Conservation (phyloP, 768 basidiomycete genomes). For the Antrodiella citrinella region DNA sequence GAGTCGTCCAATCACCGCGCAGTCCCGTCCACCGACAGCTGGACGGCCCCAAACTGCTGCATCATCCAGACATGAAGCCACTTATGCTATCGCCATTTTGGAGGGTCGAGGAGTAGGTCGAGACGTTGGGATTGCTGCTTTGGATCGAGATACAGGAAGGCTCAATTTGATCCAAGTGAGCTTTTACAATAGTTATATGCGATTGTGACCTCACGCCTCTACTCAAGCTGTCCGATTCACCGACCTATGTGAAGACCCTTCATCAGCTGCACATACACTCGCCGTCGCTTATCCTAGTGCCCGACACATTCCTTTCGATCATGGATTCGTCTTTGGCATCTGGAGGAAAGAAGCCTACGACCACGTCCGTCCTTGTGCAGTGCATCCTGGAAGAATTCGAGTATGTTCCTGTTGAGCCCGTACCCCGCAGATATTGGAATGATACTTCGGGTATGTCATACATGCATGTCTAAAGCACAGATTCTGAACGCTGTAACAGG, state of each 20-base stretch:
- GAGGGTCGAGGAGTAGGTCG: conserved; percentile 73
- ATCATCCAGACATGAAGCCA: conserved; percentile 51
- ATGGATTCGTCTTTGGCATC: conserved; percentile 41
- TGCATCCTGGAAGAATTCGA: conserved; percentile 72
- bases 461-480: background rate
- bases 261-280: conserved; percentile 78
- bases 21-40: conserved; percentile 48
- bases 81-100: conserved; percentile 58
- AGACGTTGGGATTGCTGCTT: conserved; percentile 82
- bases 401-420: conserved; percentile 54
- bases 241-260: conserved; percentile 83
- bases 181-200: background rate
- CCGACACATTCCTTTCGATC: conserved; percentile 68
- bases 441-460: conserved; percentile 53
- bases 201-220: no score
- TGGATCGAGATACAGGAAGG: conserved; percentile 72
- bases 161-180: conserved; percentile 74
- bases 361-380: conserved; percentile 60
- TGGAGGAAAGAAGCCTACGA: conserved; percentile 33
- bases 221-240: conserved; percentile 57
- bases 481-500: conserved; percentile 33
- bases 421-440: conserved; percentile 80
- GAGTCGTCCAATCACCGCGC: conserved; percentile 44
- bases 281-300: conserved; percentile 67
- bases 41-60: conserved; percentile 55